Conservation (phyloP, 2,329 filamentous ascomycete species). For the Trichoderma sp. region DNA sequence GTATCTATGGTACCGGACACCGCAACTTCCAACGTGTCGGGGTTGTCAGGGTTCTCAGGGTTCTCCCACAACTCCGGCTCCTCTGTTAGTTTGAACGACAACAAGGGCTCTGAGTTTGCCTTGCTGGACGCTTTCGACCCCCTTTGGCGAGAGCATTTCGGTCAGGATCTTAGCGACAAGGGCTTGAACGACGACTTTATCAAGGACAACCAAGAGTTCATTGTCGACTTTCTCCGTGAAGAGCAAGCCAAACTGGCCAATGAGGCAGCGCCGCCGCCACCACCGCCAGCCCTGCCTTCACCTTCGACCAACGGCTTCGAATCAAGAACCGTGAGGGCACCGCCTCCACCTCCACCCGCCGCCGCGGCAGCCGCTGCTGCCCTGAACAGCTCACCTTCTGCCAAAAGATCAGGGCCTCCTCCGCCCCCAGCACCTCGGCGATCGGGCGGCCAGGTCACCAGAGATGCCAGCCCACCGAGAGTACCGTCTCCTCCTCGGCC, state of each 20-base stretch:
- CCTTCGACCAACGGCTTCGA: constrained; percentile 42
- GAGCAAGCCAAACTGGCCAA: constrained; percentile 51
- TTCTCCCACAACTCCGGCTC: constrained; percentile 47
- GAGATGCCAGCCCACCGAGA: constrained; percentile 72
- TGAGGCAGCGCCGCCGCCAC: constrained; percentile 25
- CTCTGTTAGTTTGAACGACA: constrained; percentile 52
- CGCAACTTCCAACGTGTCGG: constrained; percentile 49
- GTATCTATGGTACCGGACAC: constrained; percentile 62
- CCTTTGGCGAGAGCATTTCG: constrained; percentile 67
- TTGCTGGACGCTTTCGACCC: constrained; percentile 67
- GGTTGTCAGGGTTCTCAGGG: constrained; percentile 34
- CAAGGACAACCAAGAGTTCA: constrained; percentile 69
- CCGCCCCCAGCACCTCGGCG: constrained; percentile 58
- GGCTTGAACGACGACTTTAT: constrained; percentile 69
- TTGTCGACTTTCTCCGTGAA: constrained; percentile 65
- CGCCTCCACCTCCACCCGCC: constrained; percentile 40
- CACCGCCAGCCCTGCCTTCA: constrained; percentile 33
- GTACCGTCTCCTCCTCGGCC: constrained; percentile 62
- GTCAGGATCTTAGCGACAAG: constrained; percentile 64
- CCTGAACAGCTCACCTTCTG: constrained; percentile 22
- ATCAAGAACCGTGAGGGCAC: constrained; percentile 39
- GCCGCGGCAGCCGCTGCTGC: constrained; percentile 25
- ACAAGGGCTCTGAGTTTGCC: constrained; percentile 60
- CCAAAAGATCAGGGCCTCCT: constrained; percentile 37
- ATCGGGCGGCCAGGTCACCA: constrained; percentile 58